Conservation (phyloP, 306 rosid genomes). For the Argentina anserina region DNA sequence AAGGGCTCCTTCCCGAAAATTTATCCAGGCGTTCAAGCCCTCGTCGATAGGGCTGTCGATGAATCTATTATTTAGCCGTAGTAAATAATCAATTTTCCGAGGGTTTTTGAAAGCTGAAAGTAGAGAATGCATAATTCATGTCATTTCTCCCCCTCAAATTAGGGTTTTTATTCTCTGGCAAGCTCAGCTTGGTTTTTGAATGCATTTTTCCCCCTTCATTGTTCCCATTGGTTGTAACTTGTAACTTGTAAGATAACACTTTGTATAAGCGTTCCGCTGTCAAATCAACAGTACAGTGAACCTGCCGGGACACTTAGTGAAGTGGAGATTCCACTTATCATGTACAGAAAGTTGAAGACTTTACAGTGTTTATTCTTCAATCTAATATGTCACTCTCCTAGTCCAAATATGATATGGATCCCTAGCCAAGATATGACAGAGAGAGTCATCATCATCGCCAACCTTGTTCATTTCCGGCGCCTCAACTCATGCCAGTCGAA, state of each 20-base stretch:
- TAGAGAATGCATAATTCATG: slow-evolving; percentile 24
- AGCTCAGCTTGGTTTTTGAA: slow-evolving; percentile 25
- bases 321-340: too few relatives aligned
- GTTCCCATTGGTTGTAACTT: slow-evolving; percentile 40
- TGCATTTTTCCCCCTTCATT: slow-evolving; percentile 23
- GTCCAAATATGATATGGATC: neutral
- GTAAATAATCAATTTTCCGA: slow-evolving; percentile 39
- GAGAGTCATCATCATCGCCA: neutral
- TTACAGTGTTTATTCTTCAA: too few relatives aligned
- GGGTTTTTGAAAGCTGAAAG: slow-evolving; percentile 34
- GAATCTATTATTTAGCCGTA: slow-evolving; percentile 49
- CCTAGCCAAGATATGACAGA: too few relatives aligned
- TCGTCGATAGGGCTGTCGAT: slow-evolving; percentile 57
- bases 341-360: too few relatives aligned
- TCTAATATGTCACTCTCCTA: too few relatives aligned
- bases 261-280: slow-evolving; percentile 34
- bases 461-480: neutral
- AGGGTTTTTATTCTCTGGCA: slow-evolving; percentile 14
- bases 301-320: slow-evolving; percentile 21
- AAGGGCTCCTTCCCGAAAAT: slow-evolving; percentile 59
- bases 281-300: slow-evolving; percentile 19
- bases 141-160: slow-evolving; percentile 23
- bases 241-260: slow-evolving; percentile 36
- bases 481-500: neutral
- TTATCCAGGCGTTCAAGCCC: slow-evolving; percentile 67